Conservation (phyloP, 441 rosid species). For the Euphorbia schlechtendalii region DNA sequence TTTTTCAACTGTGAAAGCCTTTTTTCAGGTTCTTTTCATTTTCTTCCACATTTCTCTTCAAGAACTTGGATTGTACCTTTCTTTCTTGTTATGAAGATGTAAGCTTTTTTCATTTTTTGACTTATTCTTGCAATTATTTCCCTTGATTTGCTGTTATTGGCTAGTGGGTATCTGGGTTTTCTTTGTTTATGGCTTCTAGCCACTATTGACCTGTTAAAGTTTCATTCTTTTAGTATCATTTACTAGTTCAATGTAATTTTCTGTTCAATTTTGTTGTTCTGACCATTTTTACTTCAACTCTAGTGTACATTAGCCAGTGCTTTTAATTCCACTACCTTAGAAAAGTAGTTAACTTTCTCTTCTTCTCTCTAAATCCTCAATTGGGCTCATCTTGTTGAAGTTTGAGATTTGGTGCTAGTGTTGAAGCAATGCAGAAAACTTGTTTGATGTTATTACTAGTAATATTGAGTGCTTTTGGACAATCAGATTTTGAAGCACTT, state of each 20-base stretch:
- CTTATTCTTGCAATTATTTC: background rate
- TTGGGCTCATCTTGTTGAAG: conserved; percentile 28
- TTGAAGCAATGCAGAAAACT: conserved; percentile 52
- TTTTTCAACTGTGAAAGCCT: background rate
- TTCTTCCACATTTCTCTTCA: background rate
- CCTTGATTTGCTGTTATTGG: background rate
- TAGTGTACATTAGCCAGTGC: background rate
- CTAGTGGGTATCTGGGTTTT: conserved; percentile 4
- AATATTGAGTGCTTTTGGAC: conserved; percentile 38
- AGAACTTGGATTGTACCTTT: background rate
- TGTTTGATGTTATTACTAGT: conserved; percentile 38
- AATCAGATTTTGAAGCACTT: conserved; percentile 73
- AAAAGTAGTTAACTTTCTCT: background rate
- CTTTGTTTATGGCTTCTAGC: background rate
- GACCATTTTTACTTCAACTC: conserved; percentile 1
- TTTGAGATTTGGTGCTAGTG: conserved; percentile 20
- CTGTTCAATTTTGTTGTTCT: background rate
- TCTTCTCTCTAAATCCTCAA: background rate
- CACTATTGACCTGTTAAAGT: conserved; percentile 1
- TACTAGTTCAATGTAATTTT: background rate
- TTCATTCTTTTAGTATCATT: background rate
- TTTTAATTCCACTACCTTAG: background rate
- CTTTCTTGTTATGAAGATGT: background rate
- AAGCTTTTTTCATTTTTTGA: background rate
- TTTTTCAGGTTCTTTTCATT: background rate